Percentiles rank a stretch among this genome's conserved stretches.
Conservation (phyloP, 768 basidiomycete species). For the Tulasnella sp. region DNA sequence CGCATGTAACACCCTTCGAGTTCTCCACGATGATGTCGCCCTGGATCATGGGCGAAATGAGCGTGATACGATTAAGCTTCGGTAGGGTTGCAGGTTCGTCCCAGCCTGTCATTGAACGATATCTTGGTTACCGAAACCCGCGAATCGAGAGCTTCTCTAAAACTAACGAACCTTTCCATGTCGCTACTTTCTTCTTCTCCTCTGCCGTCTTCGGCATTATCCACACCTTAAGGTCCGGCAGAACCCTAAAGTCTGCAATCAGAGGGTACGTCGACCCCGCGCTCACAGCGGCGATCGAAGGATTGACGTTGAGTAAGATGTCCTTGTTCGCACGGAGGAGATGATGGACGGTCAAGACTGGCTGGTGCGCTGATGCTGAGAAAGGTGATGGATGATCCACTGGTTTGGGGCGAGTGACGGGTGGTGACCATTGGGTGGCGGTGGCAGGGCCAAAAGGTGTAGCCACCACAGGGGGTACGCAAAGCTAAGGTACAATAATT, state of each 20-base stretch:
- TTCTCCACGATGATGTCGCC: background rate
- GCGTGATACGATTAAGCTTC: slow-evolving; percentile 1
- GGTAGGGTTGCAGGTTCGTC: slow-evolving; percentile 3
- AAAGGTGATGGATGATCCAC: too few relatives aligned
- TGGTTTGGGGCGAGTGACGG: too few relatives aligned
- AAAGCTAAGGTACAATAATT: too few relatives aligned
- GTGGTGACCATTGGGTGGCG: too few relatives aligned
- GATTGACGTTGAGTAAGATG: too few relatives aligned
- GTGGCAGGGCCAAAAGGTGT: too few relatives aligned
- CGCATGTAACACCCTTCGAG: slow-evolving; percentile 1
- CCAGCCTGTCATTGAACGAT: background rate
- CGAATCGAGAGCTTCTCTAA: too few relatives aligned
- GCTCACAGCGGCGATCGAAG: too few relatives aligned
- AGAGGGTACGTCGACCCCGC: background rate
- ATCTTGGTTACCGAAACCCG: background rate
- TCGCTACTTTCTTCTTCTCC: background rate
- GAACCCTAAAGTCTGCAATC: background rate
- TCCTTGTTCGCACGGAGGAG: too few relatives aligned
- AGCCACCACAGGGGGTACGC: too few relatives aligned
- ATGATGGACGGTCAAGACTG: too few relatives aligned
- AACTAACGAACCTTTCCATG: background rate
- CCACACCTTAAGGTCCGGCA: background rate
- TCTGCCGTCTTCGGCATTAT: background rate
- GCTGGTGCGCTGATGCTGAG: too few relatives aligned
- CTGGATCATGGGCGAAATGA: background rate